phyloP scores from a whole-genome alignment of 495 filamentous ascomycete species.

The Penicillium herquei region DNA sequence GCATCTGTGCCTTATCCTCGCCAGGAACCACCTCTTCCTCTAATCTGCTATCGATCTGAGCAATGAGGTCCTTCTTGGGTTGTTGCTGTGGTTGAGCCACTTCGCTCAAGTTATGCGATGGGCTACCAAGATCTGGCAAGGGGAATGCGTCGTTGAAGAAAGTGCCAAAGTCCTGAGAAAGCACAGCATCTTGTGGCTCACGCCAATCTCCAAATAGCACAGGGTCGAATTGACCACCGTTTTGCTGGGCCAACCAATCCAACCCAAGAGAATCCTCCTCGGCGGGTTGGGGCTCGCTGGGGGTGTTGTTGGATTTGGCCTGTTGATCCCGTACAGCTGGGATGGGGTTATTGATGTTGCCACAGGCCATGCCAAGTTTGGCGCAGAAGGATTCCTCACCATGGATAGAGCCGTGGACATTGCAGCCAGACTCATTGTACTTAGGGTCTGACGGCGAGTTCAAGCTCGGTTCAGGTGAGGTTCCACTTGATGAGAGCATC shows the following conservation, averaged over 20 bases:
- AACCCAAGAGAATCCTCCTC: conserved; percentile 41
- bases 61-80: conserved; percentile 64
- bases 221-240: conserved; percentile 86
- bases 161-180: conserved; percentile 65
- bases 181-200: conserved; percentile 77
- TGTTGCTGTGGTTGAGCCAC: conserved; percentile 35
- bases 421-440: conserved; percentile 46
- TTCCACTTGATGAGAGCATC: conserved; percentile 77
- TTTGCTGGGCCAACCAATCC: conserved; percentile 81
- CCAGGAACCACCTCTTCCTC: conserved; percentile 66
- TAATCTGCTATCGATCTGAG: conserved; percentile 66
- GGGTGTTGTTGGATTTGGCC: conserved; percentile 24
- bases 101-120: conserved; percentile 63
- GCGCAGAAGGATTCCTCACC: conserved; percentile 66
- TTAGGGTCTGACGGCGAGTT: conserved; percentile 59
- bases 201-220: conserved; percentile 91
- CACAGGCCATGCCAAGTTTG: conserved; percentile 69
- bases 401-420: conserved; percentile 37
- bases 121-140: conserved; percentile 68
- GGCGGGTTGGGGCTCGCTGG: conserved; percentile 24
- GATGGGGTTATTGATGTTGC: conserved; percentile 67
- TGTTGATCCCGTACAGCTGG: conserved; percentile 44
- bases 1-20: conserved; percentile 62
- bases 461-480: conserved; percentile 66
- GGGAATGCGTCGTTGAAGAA: conserved; percentile 92